phyloP scores from a whole-genome alignment of 768 basidiomycete genomes.

The Pilatotrama ljubarskyi region DNA sequence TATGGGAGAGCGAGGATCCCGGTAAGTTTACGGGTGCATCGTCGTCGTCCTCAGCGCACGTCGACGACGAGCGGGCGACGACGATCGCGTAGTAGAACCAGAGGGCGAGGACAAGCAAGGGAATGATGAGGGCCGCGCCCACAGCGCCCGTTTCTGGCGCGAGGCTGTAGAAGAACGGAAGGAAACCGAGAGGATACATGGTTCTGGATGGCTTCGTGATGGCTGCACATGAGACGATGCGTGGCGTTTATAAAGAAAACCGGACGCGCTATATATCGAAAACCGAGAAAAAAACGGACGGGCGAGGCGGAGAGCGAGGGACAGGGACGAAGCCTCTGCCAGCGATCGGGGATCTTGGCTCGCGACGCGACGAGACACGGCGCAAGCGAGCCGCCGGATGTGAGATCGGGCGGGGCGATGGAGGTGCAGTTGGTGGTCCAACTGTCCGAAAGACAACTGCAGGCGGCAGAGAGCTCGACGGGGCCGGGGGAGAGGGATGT shows the following conservation, averaged over 20 bases:
- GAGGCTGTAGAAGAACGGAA: conserved; percentile 39
- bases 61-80: conserved; percentile 2
- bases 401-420: conserved; percentile 10
- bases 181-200: conserved; percentile 46
- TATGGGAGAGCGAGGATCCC: conserved; percentile 55
- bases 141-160: conserved; percentile 35
- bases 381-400: conserved; percentile 17
- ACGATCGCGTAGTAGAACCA: conserved; percentile 28
- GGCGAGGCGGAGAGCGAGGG: background rate
- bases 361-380: background rate
- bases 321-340: conserved; percentile 4
- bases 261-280: background rate
- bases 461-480: background rate
- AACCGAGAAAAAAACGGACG: background rate
- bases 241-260: conserved; percentile 11
- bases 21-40: conserved; percentile 56
- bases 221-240: conserved; percentile 24
- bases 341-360: conserved; percentile 19
- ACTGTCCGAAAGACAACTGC: too few species aligned
- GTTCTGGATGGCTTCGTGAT: conserved; percentile 18
- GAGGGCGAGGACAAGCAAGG: conserved; percentile 42
- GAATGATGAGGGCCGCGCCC: conserved; percentile 36
- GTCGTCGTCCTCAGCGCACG: conserved; percentile 41
- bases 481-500: background rate
- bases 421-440: background rate